A percentile compares a stretch with the other conserved stretches of the same genome.
Evolutionary conservation across 345 rosid genomes (phyloP).

Genomic region (Psidium friedrichsthalianum): DNA sequence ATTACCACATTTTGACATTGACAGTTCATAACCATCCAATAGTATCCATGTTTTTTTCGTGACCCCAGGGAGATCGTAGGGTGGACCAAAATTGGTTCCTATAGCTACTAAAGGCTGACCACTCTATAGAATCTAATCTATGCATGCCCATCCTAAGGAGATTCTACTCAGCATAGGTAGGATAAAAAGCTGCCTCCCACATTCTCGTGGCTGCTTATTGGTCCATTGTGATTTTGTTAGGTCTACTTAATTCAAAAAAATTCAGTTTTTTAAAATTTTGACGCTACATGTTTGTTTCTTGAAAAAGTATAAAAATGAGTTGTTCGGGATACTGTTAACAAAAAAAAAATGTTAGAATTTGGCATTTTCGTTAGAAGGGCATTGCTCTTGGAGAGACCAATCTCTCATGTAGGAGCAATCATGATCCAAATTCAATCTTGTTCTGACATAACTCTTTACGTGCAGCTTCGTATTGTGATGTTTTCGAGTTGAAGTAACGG

Average conservation of each 20-base stretch:
- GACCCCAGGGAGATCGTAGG: neutral
- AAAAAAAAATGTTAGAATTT: no score
- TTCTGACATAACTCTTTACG: no score
- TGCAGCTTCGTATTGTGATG: no score
- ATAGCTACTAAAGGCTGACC: neutral
- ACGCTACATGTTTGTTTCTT: no score
- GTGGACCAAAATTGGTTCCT: neutral
- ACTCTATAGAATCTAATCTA: neutral
- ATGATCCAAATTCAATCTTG: no score
- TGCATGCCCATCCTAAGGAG: neutral
- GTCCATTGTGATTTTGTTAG: neutral
- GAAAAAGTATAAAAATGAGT: no score
- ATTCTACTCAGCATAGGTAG: neutral
- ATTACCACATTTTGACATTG: neutral
- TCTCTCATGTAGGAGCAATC: no score
- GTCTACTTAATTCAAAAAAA: neutral
- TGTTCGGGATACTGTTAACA: no score
- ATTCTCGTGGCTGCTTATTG: neutral
- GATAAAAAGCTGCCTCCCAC: neutral
- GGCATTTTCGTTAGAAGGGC: no score
- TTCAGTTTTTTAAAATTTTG: neutral
- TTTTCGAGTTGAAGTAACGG: no score
- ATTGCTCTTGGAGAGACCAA: no score
- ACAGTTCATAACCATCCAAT: neutral
- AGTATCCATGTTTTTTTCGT: neutral